Conservation (phyloP, 352 stramenopile genomes). For the Globisporangium nunn region DNA sequence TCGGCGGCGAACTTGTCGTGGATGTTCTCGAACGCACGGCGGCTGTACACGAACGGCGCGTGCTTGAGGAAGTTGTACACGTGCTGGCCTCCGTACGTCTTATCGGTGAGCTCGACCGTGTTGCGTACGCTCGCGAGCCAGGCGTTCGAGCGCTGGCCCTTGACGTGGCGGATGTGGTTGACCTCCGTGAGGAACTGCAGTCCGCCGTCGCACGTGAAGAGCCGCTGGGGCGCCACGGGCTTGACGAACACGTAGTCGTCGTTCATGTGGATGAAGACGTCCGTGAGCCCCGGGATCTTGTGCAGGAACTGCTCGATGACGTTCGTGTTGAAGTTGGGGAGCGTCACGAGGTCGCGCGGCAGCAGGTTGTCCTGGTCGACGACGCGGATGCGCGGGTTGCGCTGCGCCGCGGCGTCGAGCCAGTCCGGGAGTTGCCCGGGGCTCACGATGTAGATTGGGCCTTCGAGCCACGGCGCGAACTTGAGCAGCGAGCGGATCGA, state of each 20-base stretch:
- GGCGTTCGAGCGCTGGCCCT: conserved; percentile 46
- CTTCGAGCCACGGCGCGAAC: conserved; percentile 71
- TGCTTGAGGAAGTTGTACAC: conserved; percentile 86
- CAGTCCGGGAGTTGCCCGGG: conserved; percentile 77
- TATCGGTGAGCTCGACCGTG: conserved; percentile 59
- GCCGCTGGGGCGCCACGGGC: conserved; percentile 68
- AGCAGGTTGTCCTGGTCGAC: conserved; percentile 78
- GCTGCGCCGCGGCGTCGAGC: conserved; percentile 38
- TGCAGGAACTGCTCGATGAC: conserved; percentile 88
- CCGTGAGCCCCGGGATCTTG: conserved; percentile 73
- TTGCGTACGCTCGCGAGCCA: conserved; percentile 79
- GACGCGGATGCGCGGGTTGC: conserved; percentile 58
- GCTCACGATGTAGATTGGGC: conserved; percentile 80
- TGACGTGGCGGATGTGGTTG: conserved; percentile 77
- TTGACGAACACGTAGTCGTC: conserved; percentile 88
- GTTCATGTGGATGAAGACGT: conserved; percentile 88
- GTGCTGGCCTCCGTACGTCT: conserved; percentile 75
- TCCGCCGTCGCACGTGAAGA: conserved; percentile 81
- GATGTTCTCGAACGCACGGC: conserved; percentile 61
- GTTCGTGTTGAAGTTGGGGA: conserved; percentile 79
- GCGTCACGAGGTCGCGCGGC: conserved; percentile 38
- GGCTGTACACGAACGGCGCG: conserved; percentile 77
- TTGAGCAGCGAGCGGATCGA: conserved; percentile 76
- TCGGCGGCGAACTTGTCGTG: conserved; percentile 56
- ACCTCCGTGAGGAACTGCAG: conserved; percentile 72